A percentile compares a stretch with the other conserved stretches of the same genome.
phyloP scores from a whole-genome alignment of 192 early-diverging fungal genomes.

The Pilobolus umbonatus region DNA sequence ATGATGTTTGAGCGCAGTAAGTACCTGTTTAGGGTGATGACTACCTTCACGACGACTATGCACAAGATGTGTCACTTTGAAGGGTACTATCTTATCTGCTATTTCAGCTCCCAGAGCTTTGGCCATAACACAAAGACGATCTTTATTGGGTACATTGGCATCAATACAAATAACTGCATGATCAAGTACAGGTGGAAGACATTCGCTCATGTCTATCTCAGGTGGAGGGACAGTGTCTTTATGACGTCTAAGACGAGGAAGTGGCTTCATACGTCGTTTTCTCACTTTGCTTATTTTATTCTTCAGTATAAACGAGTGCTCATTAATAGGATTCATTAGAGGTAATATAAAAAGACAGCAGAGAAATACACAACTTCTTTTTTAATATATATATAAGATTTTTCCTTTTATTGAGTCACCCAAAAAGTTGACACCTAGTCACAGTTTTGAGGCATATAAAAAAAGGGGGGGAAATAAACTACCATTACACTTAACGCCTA shows the following conservation, averaged over 20 bases:
- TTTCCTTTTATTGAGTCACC: neutral
- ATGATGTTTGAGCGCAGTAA: neutral
- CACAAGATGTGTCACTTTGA: neutral
- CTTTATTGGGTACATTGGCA: neutral
- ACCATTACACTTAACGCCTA: neutral
- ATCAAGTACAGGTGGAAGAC: neutral
- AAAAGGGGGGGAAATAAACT: neutral
- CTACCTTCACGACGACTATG: neutral
- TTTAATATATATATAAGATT: neutral
- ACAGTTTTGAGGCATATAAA: neutral
- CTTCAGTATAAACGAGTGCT: too few species aligned
- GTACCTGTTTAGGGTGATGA: neutral
- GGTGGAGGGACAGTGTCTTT: neutral
- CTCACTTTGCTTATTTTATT: too few species aligned
- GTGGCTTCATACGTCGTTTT: neutral
- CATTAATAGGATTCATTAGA: neutral
- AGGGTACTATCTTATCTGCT: too few species aligned
- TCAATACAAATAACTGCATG: neutral
- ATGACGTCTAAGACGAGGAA: neutral
- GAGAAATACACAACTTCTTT: neutral
- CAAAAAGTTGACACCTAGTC: neutral
- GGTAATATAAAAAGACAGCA: neutral
- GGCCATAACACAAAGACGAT: neutral
- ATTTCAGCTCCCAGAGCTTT: neutral
- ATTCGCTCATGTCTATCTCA: neutral